Evolutionary conservation across 1,284 basidiomycete species (phyloP).

Genomic region (Amylostereum chailletii): DNA sequence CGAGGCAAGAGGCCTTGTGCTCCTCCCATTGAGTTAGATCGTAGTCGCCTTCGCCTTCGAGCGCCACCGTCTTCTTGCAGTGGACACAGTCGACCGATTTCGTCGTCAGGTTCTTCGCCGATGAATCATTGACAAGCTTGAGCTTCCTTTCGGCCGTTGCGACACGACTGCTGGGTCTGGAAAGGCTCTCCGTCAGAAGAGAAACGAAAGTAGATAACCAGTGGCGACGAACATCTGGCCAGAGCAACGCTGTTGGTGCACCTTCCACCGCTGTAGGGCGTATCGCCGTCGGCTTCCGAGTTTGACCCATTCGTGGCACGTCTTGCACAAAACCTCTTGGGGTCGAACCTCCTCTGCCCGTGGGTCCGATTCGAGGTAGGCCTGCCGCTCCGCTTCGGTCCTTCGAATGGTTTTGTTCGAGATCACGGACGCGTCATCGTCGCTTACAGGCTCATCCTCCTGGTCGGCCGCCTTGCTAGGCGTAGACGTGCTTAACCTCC

Average conservation of each 20-base stretch:
- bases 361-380: constrained; percentile 42
- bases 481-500: not conserved
- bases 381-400: constrained; percentile 39
- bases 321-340: constrained; percentile 44
- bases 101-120: constrained; percentile 37
- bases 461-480: constrained; percentile 5
- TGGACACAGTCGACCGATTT: constrained; percentile 38
- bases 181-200: not conserved
- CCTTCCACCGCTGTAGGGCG: constrained; percentile 39
- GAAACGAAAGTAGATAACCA: not conserved
- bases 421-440: not conserved
- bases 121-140: constrained; percentile 49
- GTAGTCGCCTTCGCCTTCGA: constrained; percentile 43
- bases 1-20: constrained; percentile 44
- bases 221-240: constrained; percentile 26
- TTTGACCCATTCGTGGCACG: constrained; percentile 53
- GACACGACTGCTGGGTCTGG: constrained; percentile 44
- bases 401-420: not conserved
- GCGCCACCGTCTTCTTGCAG: constrained; percentile 33
- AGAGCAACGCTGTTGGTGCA: constrained; percentile 38
- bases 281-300: constrained; percentile 34
- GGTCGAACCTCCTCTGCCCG: constrained; percentile 38
- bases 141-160: constrained; percentile 52
- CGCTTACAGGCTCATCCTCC: too few species aligned
- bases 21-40: constrained; percentile 48